phyloP scores from a whole-genome alignment of 176 grass and related monocot genomes.

The barley (Hordeum vulgare) region MorexV3_pseudomolecules_assembly NC_058521.1:595230704-595231203 shows the following conservation, averaged over 20 bases:
- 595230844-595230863: neutral
- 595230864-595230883: neutral
- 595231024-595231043: neutral
- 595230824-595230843: neutral
- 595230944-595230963: neutral
- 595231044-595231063: neutral
- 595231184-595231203: neutral
- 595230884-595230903: no score
- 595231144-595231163: neutral
- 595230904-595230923: neutral
- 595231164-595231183: neutral
- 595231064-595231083: no score
- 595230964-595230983: neutral
- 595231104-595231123: neutral
- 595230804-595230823: no score
- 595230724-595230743: neutral
- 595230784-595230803: neutral
- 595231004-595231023: neutral
- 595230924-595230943: neutral
- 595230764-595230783: neutral
- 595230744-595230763: neutral
- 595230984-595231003: neutral
- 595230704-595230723: conserved; percentile 10
- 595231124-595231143: neutral
- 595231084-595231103: neutral